Base-by-base conservation (phyloP, 192 early-diverging fungal species). In the Lobosporangium transversale region DNA sequence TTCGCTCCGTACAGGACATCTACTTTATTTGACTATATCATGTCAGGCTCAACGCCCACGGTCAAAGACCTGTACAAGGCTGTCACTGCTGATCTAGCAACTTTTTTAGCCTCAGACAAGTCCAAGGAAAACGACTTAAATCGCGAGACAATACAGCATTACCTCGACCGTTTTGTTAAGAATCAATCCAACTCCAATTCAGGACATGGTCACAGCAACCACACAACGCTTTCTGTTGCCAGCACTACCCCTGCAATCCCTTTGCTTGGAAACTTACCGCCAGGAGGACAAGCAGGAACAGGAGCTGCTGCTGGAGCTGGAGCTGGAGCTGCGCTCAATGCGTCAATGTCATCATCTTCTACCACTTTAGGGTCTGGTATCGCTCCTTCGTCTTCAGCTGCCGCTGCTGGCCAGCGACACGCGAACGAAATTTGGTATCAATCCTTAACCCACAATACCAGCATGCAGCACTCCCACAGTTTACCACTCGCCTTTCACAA, bases 21-120 rank as follows among this genome's bases (percentile, higher is more conserved):
- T n/a, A n/a, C n/a, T n/a, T n/a, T n/a, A n/a, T n/a, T n/a, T n/a
- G n/a, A n/a, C n/a, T n/a, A n/a, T n/a, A n/a, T n/a, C 62, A 76
- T 76, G 73, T 76, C 73, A 10, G 48, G 59, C 23, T 67, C 73
- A 18, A 43, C 64, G 23, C 64, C 65, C 14, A 67, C 73, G 0
- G 59, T 76, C 58, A 76, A 76, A 47, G 73, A 76, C 58, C 56
- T 76, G 18, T 76, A 66, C 59, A 66, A 52, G 53, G 59, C 58
- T 26, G 40, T 76, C 44, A 67, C 63, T 30, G 40, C 73, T 18
- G 73, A 76, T 27, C 60, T 76, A 1, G 24, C 49, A 10, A 42
- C 73, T 8, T 76, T 32, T 21, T 21, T 76, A 12, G 21, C 43
- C 17, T 35, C 50, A 2, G 58, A 66, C 27, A 50, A 47, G 29